phyloP scores from a whole-genome alignment of 352 stramenopile species.

The Elongisporangium prolatum region DNA sequence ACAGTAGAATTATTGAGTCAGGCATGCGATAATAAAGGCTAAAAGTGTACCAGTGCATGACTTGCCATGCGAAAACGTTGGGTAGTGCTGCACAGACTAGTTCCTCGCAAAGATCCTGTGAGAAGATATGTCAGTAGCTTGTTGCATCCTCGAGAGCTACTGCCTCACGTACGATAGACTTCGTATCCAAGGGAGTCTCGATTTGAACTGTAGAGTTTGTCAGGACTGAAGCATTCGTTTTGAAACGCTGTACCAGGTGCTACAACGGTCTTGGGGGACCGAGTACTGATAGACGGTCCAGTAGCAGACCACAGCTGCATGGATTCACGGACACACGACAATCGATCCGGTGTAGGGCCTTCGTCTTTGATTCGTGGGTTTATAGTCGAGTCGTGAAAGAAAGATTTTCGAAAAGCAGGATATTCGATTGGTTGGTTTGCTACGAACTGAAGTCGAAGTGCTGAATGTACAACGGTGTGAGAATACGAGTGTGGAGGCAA shows the following conservation, averaged over 20 bases:
- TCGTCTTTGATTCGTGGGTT: slow-evolving; percentile 44
- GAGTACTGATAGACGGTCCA: slow-evolving; percentile 34
- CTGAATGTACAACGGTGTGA: not conserved
- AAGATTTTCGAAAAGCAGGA: slow-evolving; percentile 52
- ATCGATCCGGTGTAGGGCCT: slow-evolving; percentile 23
- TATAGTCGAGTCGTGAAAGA: slow-evolving; percentile 49
- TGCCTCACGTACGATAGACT: slow-evolving; percentile 36
- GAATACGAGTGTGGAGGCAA: not conserved
- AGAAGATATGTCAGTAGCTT: not conserved
- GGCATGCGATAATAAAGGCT: not conserved
- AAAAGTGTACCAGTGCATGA: not conserved
- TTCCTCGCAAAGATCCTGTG: slow-evolving; percentile 54
- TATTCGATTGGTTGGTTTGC: slow-evolving; percentile 16
- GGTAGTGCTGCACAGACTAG: slow-evolving; percentile 60
- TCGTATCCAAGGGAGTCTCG: slow-evolving; percentile 56
- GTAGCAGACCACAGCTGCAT: slow-evolving; percentile 44
- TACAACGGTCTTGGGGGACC: slow-evolving; percentile 48
- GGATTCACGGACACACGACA: slow-evolving; percentile 33
- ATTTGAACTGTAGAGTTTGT: slow-evolving; percentile 68
- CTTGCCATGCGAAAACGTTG: slow-evolving; percentile 48
- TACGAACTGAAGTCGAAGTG: not conserved
- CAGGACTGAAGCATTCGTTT: slow-evolving; percentile 52
- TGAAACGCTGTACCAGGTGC: slow-evolving; percentile 57
- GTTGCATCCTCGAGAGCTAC: no score
- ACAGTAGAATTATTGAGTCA: slow-evolving; percentile 2